These are phyloP conservation scores for Aureobasidium leucospermi DNA, from an alignment of 2,329 filamentous ascomycete genomes.

Conservation along the genomic window DNA sequence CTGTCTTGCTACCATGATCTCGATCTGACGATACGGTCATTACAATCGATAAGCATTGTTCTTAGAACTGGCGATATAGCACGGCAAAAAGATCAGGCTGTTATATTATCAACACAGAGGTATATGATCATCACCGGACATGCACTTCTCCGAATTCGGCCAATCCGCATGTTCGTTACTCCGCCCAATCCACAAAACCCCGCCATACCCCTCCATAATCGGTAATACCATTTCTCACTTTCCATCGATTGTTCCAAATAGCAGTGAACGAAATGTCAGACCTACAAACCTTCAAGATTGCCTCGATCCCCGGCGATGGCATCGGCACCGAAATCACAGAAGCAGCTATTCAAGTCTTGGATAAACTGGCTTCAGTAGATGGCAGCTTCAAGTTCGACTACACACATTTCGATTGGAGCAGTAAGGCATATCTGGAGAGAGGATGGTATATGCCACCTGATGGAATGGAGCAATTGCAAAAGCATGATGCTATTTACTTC, in stretches of 20 bases:
- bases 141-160: not conserved
- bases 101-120: not conserved
- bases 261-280: not conserved
- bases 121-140: not conserved
- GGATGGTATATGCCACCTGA: constrained; percentile 48
- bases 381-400: constrained; percentile 45
- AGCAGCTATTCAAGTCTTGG: constrained; percentile 44
- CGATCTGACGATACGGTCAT: not conserved
- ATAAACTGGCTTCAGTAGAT: constrained; percentile 37
- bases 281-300: constrained; percentile 41
- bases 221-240: not conserved
- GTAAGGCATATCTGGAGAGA: constrained; percentile 41
- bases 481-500: constrained; percentile 51
- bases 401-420: constrained; percentile 44
- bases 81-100: too few species aligned
- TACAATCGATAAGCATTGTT: too few species aligned
- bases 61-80: too few species aligned
- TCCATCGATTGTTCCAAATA: not conserved
- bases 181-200: not conserved
- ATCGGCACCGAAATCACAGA: constrained; percentile 57
- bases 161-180: constrained; percentile 1
- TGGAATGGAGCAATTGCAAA: constrained; percentile 42
- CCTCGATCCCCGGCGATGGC: constrained; percentile 56
- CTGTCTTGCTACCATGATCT: not conserved
- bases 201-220: constrained; percentile 4